phyloP scores from a whole-genome alignment of 2,329 filamentous ascomycete species.

The Pyricularia sp. region DNA sequence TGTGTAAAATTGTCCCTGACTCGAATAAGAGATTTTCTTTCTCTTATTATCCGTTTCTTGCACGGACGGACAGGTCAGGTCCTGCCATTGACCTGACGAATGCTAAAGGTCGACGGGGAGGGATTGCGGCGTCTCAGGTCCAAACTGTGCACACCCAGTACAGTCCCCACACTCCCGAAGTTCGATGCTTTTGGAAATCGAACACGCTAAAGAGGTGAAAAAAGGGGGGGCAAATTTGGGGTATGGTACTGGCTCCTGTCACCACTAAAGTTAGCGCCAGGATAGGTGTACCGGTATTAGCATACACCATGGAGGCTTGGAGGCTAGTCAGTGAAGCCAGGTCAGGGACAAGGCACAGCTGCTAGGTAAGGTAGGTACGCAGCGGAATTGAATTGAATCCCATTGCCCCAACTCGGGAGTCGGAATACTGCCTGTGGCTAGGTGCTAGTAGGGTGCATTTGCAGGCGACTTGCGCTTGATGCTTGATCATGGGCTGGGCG shows the following conservation, averaged over 20 bases:
- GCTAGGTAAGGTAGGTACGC: too few relatives aligned
- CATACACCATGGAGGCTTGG: not conserved
- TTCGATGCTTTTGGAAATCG: not conserved
- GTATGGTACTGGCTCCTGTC: not conserved
- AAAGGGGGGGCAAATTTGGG: not conserved
- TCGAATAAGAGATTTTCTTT: not conserved
- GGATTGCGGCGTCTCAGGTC: not conserved
- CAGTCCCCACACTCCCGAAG: not conserved
- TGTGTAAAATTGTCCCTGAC: not conserved
- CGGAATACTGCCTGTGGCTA: too few relatives aligned
- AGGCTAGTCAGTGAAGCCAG: not conserved
- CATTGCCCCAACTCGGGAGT: too few relatives aligned
- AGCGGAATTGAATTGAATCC: too few relatives aligned
- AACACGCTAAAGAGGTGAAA: not conserved
- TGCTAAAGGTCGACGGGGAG: not conserved
- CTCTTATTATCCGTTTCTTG: not conserved
- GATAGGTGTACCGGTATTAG: not conserved
- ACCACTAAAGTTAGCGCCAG: not conserved
- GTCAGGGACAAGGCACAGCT: not conserved
- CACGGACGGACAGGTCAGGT: not conserved
- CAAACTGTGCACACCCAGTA: not conserved
- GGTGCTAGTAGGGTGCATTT: not conserved
- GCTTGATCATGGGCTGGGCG: too few relatives aligned
- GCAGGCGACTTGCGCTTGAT: not conserved
- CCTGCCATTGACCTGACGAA: not conserved